Evolutionary conservation across 1,139 yeast species (phyloP).

Genomic region (Geotrichum australiense): DNA sequence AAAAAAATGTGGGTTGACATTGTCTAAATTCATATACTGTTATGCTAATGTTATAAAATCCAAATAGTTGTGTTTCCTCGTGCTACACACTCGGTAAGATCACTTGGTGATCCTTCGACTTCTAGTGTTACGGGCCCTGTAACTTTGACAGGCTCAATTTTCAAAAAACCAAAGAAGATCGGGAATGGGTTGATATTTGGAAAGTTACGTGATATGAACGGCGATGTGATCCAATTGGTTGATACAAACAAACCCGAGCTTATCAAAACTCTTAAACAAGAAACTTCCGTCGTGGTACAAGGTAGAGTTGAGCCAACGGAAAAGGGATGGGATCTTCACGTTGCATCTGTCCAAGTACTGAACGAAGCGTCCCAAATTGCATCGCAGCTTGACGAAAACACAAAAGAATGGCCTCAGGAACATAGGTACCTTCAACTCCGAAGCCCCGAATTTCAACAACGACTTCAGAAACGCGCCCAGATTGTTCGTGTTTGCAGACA

Average conservation of each 20-base stretch:
- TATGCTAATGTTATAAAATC: not conserved
- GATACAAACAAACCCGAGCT: constrained; percentile 42
- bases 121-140: constrained; percentile 14
- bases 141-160: constrained; percentile 69
- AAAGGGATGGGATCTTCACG: constrained; percentile 50
- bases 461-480: constrained; percentile 54
- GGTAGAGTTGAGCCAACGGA: constrained; percentile 45
- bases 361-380: constrained; percentile 64
- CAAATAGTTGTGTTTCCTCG: constrained; percentile 23
- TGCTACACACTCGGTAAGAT: constrained; percentile 19
- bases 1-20: constrained; percentile 19
- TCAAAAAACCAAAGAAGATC: constrained; percentile 59
- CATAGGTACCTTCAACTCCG: constrained; percentile 76
- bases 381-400: constrained; percentile 55
- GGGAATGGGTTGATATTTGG: constrained; percentile 60
- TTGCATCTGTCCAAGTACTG: constrained; percentile 47
- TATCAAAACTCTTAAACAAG: constrained; percentile 52
- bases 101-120: constrained; percentile 7
- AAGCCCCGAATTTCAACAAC: constrained; percentile 50
- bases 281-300: constrained; percentile 67
- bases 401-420: constrained; percentile 59
- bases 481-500: constrained; percentile 52
- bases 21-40: not conserved
- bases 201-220: constrained; percentile 63
- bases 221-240: constrained; percentile 60